phyloP scores from a whole-genome alignment of 2,329 filamentous ascomycete species.

The Monilinia fructicola region DNA sequence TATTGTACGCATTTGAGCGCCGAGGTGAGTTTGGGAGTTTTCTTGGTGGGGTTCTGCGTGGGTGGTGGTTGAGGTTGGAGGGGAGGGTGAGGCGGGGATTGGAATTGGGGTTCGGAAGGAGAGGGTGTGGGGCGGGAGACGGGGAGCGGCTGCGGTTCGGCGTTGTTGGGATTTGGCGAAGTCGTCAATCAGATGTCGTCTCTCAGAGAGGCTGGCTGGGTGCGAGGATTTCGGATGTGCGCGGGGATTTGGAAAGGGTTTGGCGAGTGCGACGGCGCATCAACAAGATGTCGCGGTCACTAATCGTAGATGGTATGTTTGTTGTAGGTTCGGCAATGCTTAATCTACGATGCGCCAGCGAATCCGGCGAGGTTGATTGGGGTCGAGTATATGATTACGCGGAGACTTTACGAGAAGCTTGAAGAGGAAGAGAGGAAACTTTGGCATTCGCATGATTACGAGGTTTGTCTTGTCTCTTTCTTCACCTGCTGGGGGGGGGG shows the following conservation, averaged over 20 bases:
- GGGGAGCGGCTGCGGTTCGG: too few relatives aligned
- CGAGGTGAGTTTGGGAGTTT: constrained; percentile 60
- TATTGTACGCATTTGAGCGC: constrained; percentile 75
- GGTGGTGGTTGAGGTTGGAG: too few relatives aligned
- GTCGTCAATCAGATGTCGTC: background rate
- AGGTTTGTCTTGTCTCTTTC: constrained; percentile 56
- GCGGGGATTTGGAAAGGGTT: too few relatives aligned
- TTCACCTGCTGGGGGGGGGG: too few relatives aligned
- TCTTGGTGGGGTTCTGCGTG: constrained; percentile 39
- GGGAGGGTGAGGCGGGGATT: too few relatives aligned
- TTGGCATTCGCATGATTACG: constrained; percentile 67
- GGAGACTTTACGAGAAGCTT: constrained; percentile 65
- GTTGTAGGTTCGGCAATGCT: constrained; percentile 60
- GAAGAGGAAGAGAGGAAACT: constrained; percentile 66
- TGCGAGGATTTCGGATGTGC: too few relatives aligned
- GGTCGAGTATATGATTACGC: constrained; percentile 72
- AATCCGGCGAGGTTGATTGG: constrained; percentile 73
- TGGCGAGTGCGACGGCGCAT: too few relatives aligned
- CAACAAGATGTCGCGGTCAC: too few relatives aligned
- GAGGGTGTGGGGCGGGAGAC: background rate
- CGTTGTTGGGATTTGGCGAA: background rate
- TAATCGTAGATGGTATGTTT: too few relatives aligned
- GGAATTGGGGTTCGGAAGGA: constrained; percentile 27
- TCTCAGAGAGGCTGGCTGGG: too few relatives aligned
- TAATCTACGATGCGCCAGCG: constrained; percentile 73